Percentiles rank a stretch among this genome's conserved stretches.
These are phyloP conservation scores for Astrothelium subdiscretum DNA, from an alignment of 495 filamentous ascomycete genomes.

Conservation along the genomic window DNA sequence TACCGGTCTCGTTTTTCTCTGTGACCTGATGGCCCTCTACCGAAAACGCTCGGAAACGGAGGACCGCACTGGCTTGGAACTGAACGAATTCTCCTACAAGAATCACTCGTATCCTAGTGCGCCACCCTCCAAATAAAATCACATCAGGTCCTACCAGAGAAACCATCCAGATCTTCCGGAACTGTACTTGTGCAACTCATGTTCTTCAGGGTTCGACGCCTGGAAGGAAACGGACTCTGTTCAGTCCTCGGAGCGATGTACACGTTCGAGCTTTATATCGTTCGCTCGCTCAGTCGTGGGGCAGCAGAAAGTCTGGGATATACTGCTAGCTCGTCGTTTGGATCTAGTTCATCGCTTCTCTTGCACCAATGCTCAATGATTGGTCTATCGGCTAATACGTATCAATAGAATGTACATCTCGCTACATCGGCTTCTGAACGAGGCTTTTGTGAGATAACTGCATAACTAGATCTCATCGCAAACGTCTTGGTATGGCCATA, in stretches of 20 bases:
- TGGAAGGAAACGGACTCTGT: not conserved
- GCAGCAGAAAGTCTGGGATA: not conserved
- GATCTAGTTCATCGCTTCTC: not conserved
- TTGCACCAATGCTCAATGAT: not conserved
- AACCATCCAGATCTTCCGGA: too few relatives aligned
- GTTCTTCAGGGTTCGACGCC: too few relatives aligned
- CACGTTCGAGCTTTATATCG: not conserved
- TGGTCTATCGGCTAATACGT: not conserved
- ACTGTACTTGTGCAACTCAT: too few relatives aligned
- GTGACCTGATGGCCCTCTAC: too few relatives aligned
- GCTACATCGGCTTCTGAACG: not conserved
- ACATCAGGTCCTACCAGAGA: too few relatives aligned
- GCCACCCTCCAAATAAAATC: too few relatives aligned
- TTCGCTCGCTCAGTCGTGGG: not conserved
- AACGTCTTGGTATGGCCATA: slow-evolving; percentile 31
- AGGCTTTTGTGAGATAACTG: not conserved
- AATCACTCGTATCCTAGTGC: too few relatives aligned
- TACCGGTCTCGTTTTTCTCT: too few relatives aligned
- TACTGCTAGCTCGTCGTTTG: not conserved
- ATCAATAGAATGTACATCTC: not conserved
- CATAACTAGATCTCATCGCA: not conserved
- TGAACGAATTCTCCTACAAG: too few relatives aligned
- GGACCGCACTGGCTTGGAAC: too few relatives aligned
- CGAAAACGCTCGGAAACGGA: too few relatives aligned
- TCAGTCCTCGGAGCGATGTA: not conserved